Conservation (phyloP, 257 asterid genomes). For the Fraxinus americana region DNA sequence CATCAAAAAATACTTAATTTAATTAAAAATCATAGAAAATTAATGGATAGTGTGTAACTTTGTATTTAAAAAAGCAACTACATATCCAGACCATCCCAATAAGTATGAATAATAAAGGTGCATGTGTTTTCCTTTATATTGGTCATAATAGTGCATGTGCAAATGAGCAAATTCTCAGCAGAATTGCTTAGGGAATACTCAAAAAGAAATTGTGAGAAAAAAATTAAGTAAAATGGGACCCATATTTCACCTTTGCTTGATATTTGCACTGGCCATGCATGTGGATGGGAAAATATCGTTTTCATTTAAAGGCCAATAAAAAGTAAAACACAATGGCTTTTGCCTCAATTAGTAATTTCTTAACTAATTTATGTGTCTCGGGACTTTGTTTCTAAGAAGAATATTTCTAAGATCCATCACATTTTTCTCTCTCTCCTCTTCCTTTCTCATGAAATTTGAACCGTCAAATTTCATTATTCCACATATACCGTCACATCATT, state of each 20-base stretch:
- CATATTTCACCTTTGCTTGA: conserved; percentile 22
- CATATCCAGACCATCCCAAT: conserved; percentile 1
- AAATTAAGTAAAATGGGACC: conserved; percentile 23
- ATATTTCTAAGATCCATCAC: neutral
- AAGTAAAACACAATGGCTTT: neutral
- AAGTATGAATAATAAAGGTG: conserved; percentile 29
- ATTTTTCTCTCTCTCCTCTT: too few species aligned
- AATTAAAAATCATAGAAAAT: neutral
- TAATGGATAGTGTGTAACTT: neutral
- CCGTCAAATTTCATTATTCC: too few species aligned
- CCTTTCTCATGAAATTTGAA: too few species aligned
- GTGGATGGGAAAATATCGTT: conserved; percentile 27
- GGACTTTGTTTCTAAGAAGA: neutral
- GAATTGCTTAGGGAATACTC: conserved; percentile 54
- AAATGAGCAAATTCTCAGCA: conserved; percentile 37
- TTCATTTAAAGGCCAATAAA: conserved; percentile 8
- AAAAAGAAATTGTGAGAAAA: neutral
- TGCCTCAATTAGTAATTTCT: neutral
- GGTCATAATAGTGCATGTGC: conserved; percentile 30
- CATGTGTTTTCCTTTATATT: conserved; percentile 2
- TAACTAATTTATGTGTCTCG: neutral
- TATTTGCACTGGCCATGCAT: conserved; percentile 25
- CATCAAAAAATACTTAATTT: too few species aligned
- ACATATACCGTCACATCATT: too few species aligned
- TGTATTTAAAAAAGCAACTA: neutral